Base-by-base conservation (phyloP, 306 rosid species). In the Fragaria nilgerrensis region DNA sequence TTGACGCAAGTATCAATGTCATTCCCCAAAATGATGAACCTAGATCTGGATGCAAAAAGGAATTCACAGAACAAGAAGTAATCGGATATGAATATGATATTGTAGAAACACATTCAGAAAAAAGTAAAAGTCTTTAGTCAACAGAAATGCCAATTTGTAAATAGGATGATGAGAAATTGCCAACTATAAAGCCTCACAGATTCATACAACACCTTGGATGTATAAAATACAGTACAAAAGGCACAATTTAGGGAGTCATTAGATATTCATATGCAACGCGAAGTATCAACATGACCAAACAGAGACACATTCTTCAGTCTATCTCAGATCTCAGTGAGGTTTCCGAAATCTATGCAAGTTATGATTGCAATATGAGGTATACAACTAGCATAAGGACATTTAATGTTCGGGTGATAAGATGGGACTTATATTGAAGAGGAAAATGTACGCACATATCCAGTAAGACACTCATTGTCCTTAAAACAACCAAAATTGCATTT, bases 1-100 rank as follows among this genome's bases (percentile, higher is more conserved):
- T 92, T 20, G 98, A 92, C 32, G 96, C 96, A n/a, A 94, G 96
- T 76, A 94, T 87, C 88, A 94, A 85, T 76, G 86, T 80, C 98
- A 92, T 89, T 82, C 98, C 98, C 98, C 98, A 94, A 86, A 94
- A 92, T 69, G 98, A 94, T 52, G 98, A 94, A 68, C 98, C 98
- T 41, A 94, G 93, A 87, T 94, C 98, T 94, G 76, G 62, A 73
- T 72, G 82, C 41, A 77, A 72, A 84, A 81, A 79, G 50, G 81
- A n/a, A n/a, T n/a, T n/a, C n/a, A 78, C 59, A 80, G 71, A 82
- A 22, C 43, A 71, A 81, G 65, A 81, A 78, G 67, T 69, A 74
- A 77, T 80, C 19, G 29, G 43, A 37, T 37, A 66, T n/a, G n/a
- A n/a, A n/a, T n/a, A n/a, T 20, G 48, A 37, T 13, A 20, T 2